Evolutionary conservation across 495 filamentous ascomycete species (phyloP).

Genomic region (Ramalina intermedia): DNA sequence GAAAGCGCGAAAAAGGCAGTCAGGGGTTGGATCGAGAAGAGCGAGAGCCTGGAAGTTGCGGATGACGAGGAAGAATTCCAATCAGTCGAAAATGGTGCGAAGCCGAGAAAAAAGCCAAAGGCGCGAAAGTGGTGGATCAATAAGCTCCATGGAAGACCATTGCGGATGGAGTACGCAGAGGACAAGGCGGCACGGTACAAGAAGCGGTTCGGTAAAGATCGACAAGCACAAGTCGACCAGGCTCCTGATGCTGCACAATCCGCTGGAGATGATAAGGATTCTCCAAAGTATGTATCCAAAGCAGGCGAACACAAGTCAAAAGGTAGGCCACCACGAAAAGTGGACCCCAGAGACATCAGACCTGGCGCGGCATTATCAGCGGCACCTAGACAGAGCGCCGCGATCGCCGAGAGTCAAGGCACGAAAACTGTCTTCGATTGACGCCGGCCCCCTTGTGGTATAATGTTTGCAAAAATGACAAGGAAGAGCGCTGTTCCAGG

Average conservation of each 20-base stretch:
- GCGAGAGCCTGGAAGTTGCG: slow-evolving; percentile 37
- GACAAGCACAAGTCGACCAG: slow-evolving; percentile 5
- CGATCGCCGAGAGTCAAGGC: slow-evolving; percentile 64
- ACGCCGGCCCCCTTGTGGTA: neutral
- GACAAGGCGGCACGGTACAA: slow-evolving; percentile 75
- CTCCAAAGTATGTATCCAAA: no score
- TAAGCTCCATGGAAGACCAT: slow-evolving; percentile 54
- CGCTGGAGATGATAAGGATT: neutral
- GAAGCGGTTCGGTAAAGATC: slow-evolving; percentile 76
- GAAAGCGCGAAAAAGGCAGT: slow-evolving; percentile 65
- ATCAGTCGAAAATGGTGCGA: slow-evolving; percentile 26
- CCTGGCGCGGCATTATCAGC: slow-evolving; percentile 29
- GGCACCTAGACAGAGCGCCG: slow-evolving; percentile 48
- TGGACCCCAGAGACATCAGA: slow-evolving; percentile 16
- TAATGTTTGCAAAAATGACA: neutral
- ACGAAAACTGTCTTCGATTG: slow-evolving; percentile 75
- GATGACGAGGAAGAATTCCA: slow-evolving; percentile 45
- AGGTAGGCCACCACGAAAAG: neutral
- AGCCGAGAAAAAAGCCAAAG: slow-evolving; percentile 37
- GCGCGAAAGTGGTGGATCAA: slow-evolving; percentile 71
- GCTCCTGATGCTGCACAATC: neutral
- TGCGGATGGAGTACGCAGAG: slow-evolving; percentile 89
- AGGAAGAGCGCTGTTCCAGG: neutral
- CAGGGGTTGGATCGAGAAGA: slow-evolving; percentile 57
- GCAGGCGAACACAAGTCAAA: neutral